phyloP scores from a whole-genome alignment of 345 rosid species.

The Hevea brasiliensis region DNA sequence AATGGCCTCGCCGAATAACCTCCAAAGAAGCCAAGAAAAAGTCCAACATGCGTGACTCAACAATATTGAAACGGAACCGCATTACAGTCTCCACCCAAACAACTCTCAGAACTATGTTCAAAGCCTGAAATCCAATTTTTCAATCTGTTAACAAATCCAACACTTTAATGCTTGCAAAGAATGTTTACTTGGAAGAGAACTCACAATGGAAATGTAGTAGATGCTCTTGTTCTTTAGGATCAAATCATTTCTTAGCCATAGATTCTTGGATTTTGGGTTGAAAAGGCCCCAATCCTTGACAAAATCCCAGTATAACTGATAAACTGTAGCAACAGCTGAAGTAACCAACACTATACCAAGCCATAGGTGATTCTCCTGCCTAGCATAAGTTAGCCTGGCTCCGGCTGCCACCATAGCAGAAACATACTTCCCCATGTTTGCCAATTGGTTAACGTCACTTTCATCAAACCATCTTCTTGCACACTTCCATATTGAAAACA shows the following conservation, averaged over 20 bases:
- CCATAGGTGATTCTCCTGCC: constrained; percentile 50
- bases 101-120: constrained; percentile 72
- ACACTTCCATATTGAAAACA: constrained; percentile 41
- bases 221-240: constrained; percentile 68
- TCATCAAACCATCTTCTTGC: constrained; percentile 94
- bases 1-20: constrained; percentile 89
- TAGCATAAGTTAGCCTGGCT: constrained; percentile 71
- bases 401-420: constrained; percentile 98
- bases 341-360: constrained; percentile 56
- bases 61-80: constrained; percentile 44
- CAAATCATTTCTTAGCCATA: constrained; percentile 82
- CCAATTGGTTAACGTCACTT: constrained; percentile 57
- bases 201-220: constrained; percentile 79
- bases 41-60: constrained; percentile 66
- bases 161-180: background rate
- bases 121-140: constrained; percentile 45
- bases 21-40: constrained; percentile 86
- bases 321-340: constrained; percentile 65
- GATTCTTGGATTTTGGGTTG: constrained; percentile 64
- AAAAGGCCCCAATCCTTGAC: constrained; percentile 92
- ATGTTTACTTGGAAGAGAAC: constrained; percentile 18
- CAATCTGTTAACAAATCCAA: constrained; percentile 4
- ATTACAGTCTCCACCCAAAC: constrained; percentile 82
- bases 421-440: constrained; percentile 94
- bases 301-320: constrained; percentile 97